Conservation (phyloP, 2,329 filamentous ascomycete species). For the Neofusicoccum sp. region DNA sequence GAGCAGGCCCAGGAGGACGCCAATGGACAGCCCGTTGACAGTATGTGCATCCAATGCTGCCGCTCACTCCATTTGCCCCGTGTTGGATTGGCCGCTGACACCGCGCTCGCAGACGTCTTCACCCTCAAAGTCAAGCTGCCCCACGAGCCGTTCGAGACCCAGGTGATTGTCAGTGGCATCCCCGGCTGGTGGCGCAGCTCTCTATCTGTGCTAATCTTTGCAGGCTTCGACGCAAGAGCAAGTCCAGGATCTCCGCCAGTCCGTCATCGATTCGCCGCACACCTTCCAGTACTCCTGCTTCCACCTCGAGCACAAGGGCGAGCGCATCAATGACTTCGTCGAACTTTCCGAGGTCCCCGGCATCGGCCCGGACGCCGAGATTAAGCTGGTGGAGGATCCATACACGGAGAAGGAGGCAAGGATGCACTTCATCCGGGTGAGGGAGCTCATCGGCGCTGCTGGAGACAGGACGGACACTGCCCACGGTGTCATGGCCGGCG, state of each 20-base stretch:
- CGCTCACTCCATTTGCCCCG: neutral
- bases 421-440: constrained; percentile 86
- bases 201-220: constrained; percentile 33
- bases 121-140: constrained; percentile 80
- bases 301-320: constrained; percentile 87
- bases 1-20: constrained; percentile 32
- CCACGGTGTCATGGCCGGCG: constrained; percentile 81
- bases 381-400: constrained; percentile 85
- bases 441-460: constrained; percentile 90
- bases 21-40: constrained; percentile 35
- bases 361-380: constrained; percentile 74
- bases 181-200: constrained; percentile 22
- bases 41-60: constrained; percentile 28
- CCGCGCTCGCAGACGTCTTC: constrained; percentile 55
- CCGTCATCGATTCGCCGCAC: constrained; percentile 87
- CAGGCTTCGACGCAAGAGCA: constrained; percentile 93
- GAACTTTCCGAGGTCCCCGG: constrained; percentile 87
- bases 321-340: constrained; percentile 92
- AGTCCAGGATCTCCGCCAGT: constrained; percentile 95
- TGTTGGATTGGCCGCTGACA: neutral
- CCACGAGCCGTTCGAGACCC: constrained; percentile 74
- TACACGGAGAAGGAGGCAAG: constrained; percentile 98
- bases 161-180: constrained; percentile 70
- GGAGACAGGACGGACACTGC: constrained; percentile 85
- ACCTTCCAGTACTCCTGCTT: constrained; percentile 99